phyloP scores from a whole-genome alignment of 805 yeast species.

The Saccharomyces jurei region DNA sequence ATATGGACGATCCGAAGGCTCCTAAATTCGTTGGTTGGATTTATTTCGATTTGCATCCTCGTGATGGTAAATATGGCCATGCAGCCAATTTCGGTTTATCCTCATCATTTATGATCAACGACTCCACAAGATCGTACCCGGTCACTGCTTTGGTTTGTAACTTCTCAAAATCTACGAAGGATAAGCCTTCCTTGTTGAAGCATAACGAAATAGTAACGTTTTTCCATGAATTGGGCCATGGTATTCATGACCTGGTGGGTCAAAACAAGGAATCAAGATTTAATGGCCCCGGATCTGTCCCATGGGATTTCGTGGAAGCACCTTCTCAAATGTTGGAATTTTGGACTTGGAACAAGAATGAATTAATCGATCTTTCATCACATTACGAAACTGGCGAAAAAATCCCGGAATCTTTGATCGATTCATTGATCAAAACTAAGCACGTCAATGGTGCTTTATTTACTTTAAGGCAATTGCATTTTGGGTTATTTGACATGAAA shows the following conservation, averaged over 20 bases:
- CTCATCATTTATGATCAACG: conserved; percentile 47
- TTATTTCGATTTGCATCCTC: conserved; percentile 74
- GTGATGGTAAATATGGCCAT: conserved; percentile 82
- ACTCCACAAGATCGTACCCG: conserved; percentile 50
- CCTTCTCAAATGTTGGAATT: conserved; percentile 86
- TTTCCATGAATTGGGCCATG: conserved; percentile 88
- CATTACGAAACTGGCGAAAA: conserved; percentile 58
- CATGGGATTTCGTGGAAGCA: conserved; percentile 84
- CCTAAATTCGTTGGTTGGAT: conserved; percentile 70
- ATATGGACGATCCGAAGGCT: conserved; percentile 37
- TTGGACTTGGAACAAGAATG: conserved; percentile 73
- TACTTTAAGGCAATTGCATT: conserved; percentile 68
- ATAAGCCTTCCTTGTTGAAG: conserved; percentile 65
- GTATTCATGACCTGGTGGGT: conserved; percentile 71
- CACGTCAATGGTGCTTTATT: conserved; percentile 70
- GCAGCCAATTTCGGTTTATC: conserved; percentile 74
- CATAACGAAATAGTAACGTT: conserved; percentile 76
- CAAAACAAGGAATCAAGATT: conserved; percentile 56
- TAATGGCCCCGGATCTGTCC: conserved; percentile 65
- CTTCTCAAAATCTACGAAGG: conserved; percentile 64
- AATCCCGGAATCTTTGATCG: conserved; percentile 49
- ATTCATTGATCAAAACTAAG: conserved; percentile 53
- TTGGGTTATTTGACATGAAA: conserved; percentile 69
- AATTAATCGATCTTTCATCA: conserved; percentile 49
- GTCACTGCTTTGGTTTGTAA: conserved; percentile 77